Percentiles rank a stretch among this genome's conserved stretches.
These are phyloP conservation scores for Haplosporangium gracile DNA, from an alignment of 192 early-diverging fungal species.

Conservation along the genomic window DNA sequence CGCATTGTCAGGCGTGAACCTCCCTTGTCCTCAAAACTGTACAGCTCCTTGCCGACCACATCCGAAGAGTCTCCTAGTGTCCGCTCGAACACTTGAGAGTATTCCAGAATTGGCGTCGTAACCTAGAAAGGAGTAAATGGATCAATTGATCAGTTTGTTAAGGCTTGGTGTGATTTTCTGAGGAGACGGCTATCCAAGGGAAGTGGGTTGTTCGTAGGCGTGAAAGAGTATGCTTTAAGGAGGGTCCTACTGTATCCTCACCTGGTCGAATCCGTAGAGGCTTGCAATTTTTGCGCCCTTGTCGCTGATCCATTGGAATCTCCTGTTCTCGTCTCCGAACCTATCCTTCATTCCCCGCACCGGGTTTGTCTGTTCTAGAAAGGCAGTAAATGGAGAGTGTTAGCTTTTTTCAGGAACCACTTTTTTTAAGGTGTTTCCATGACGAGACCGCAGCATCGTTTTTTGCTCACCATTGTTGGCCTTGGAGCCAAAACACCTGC, in stretches of 20 bases:
- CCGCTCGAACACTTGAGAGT: slow-evolving; percentile 72
- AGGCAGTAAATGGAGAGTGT: neutral
- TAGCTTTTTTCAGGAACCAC: neutral
- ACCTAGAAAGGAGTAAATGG: slow-evolving; percentile 41
- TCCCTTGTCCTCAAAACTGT: slow-evolving; percentile 73
- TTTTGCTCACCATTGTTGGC: slow-evolving; percentile 6
- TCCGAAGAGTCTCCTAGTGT: slow-evolving; percentile 73
- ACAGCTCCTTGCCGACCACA: slow-evolving; percentile 79
- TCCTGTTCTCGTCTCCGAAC: slow-evolving; percentile 60
- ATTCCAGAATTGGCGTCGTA: slow-evolving; percentile 74
- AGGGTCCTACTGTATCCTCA: neutral
- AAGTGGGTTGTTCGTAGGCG: neutral
- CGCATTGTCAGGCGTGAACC: slow-evolving; percentile 71
- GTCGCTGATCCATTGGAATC: slow-evolving; percentile 61
- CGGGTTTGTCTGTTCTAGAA: slow-evolving; percentile 56
- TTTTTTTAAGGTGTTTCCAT: neutral
- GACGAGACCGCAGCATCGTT: neutral
- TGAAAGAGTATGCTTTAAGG: neutral
- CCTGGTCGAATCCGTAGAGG: slow-evolving; percentile 68
- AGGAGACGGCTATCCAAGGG: neutral
- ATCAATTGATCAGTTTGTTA: neutral
- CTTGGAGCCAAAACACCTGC: slow-evolving; percentile 30
- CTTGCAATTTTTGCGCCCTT: slow-evolving; percentile 56
- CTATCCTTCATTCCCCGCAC: slow-evolving; percentile 76
- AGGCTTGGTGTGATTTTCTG: neutral